phyloP scores from a whole-genome alignment of 2,329 filamentous ascomycete species.

The Magnaporthales sp. region DNA sequence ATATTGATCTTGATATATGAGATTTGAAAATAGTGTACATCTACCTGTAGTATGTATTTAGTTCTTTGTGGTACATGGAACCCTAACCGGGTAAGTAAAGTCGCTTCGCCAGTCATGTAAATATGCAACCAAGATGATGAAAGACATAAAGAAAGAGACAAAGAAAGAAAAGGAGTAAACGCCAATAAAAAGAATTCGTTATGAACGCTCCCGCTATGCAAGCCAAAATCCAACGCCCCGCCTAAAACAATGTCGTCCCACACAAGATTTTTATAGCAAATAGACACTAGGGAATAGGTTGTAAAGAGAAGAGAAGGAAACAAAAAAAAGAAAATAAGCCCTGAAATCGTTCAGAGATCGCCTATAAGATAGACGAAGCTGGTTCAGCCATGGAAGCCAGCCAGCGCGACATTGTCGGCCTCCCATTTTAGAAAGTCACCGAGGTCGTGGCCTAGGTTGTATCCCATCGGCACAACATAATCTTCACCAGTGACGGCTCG shows the following conservation, averaged over 20 bases:
- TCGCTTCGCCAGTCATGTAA: neutral
- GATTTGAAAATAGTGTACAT: neutral
- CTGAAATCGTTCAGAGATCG: neutral
- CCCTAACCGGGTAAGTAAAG: neutral
- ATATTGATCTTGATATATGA: neutral
- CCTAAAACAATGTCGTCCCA: neutral
- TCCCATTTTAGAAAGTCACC: slow-evolving; percentile 52
- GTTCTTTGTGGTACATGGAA: neutral
- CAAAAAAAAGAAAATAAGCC: neutral
- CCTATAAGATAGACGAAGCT: neutral
- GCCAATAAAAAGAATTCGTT: neutral
- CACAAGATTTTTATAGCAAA: neutral
- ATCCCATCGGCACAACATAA: slow-evolving; percentile 46
- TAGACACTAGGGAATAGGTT: neutral
- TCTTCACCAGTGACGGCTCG: slow-evolving; percentile 26
- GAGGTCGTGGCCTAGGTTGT: slow-evolving; percentile 50
- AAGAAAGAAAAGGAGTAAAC: neutral
- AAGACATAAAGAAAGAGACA: neutral
- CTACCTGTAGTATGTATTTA: neutral
- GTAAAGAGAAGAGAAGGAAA: neutral
- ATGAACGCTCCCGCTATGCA: neutral
- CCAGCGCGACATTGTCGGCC: slow-evolving; percentile 36
- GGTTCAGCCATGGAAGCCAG: neutral
- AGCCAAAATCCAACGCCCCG: neutral
- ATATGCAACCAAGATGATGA: neutral